Evolutionary conservation across 1,284 basidiomycete species (phyloP), one percentile per base, ranked within the genome.

Genomic region (Leccinum cinnamomeum): DNA sequence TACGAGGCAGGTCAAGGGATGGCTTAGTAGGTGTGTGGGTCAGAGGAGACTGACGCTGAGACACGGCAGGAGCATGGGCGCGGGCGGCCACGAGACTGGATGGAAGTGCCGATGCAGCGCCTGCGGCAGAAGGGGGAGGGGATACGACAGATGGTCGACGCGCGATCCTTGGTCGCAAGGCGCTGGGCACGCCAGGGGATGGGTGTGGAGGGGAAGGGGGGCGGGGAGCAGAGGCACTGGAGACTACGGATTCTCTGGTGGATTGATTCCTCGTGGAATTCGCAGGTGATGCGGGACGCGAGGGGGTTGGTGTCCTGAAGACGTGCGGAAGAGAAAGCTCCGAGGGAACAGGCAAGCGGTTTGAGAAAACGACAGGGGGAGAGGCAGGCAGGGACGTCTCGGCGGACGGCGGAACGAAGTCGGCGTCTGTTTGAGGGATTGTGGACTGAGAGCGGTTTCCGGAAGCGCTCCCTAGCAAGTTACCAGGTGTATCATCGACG

Each of bases 281-380:
- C 18, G 68, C 71, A 33, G 79, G 79, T n/a, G 79, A 80, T 30
- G 74, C 69, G 5, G 79, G 71, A 56, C 77, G 77, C 3, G 78
- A 75, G 18, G 72, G 65, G 6, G 70, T 59, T 23, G 72, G 65
- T 5, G 70, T 59, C 20, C 53, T 65, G 54, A 51, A 8, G 14
- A 64, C 20, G 39, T 65, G 58, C n/a, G 69, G 54, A 28, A 56
- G 60, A 3, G 60, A 28, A 3, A 58, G 28, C 16, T 68, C 70
- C 10, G 16, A 61, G 20, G 62, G 46, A 16, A 39, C 12, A 7
- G 64, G 68, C 14, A 60, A 25, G 46, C 61, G 68, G 10, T 12
- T 61, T 11, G 67, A 60, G 50, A 59, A 39, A 23, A 59, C 55
- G 50, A 58, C 53, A 7, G 63, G 56, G 8, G 57, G 57, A 2